These are phyloP conservation scores for Margaritispora aquatica DNA, from an alignment of 495 filamentous ascomycete species.

Conservation along the genomic window DNA sequence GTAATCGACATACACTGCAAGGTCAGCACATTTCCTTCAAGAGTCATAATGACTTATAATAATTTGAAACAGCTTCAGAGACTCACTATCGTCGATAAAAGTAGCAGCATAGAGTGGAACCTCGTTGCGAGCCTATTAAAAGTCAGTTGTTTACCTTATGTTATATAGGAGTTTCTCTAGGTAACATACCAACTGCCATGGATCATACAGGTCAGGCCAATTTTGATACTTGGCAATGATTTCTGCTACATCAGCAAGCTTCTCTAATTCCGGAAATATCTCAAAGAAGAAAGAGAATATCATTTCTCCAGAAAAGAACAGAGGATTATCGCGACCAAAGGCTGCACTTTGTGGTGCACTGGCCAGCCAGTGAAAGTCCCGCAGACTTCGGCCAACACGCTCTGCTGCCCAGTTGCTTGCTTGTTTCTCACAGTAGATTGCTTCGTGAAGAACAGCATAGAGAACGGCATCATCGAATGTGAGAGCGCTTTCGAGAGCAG, in stretches of 20 bases:
- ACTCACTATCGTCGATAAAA: conserved; percentile 69
- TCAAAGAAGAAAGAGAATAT: conserved; percentile 78
- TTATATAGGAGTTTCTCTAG: too few relatives aligned
- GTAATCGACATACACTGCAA: conserved; percentile 73
- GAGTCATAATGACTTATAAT: not conserved
- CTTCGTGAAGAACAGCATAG: conserved; percentile 82
- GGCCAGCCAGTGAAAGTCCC: conserved; percentile 38
- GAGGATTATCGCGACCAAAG: conserved; percentile 40
- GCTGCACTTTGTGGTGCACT: conserved; percentile 13
- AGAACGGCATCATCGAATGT: conserved; percentile 70
- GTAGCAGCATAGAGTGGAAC: conserved; percentile 85
- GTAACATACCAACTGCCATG: conserved; percentile 40
- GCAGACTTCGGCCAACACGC: conserved; percentile 31
- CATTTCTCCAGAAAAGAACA: conserved; percentile 92
- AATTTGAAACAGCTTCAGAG: not conserved
- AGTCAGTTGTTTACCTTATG: conserved; percentile 38
- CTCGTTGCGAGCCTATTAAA: conserved; percentile 50
- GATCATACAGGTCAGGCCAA: conserved; percentile 77
- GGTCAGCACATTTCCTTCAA: not conserved
- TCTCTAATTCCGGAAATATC: conserved; percentile 62
- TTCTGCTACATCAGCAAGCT: conserved; percentile 59
- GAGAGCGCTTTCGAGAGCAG: conserved; percentile 55
- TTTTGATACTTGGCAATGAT: conserved; percentile 56
- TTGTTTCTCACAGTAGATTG: conserved; percentile 60
- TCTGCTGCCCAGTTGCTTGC: conserved; percentile 45